A percentile compares a stretch with the other conserved stretches of the same genome.
phyloP scores from a whole-genome alignment of 2,329 filamentous ascomycete genomes.

The Amylocarpus encephaloides region DNA sequence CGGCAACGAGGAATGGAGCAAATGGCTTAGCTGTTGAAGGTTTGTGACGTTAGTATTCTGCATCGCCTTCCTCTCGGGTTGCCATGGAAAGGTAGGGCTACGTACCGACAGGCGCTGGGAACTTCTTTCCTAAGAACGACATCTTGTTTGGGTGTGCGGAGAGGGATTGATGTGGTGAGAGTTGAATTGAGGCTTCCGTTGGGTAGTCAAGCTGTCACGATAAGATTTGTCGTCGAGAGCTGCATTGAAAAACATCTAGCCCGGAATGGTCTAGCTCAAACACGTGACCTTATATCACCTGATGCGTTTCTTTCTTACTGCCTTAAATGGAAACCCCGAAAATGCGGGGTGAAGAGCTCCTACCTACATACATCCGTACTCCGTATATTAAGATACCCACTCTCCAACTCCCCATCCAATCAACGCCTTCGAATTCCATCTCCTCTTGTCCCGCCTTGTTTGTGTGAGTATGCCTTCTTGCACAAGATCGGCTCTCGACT shows the following conservation, averaged over 20 bases:
- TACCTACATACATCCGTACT: not conserved
- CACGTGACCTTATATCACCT: slow-evolving; percentile 1
- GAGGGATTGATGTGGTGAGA: slow-evolving; percentile 29
- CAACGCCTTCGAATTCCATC: not conserved
- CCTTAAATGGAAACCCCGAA: slow-evolving; percentile 3
- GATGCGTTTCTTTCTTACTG: not conserved
- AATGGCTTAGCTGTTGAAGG: slow-evolving; percentile 69
- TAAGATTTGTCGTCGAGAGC: slow-evolving; percentile 12
- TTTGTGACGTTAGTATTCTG: slow-evolving; percentile 3
- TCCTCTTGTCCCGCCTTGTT: not conserved
- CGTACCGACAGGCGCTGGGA: slow-evolving; percentile 71
- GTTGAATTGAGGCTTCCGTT: slow-evolving; percentile 10
- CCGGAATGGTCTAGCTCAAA: not conserved
- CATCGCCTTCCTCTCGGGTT: not conserved
- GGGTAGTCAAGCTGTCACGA: slow-evolving; percentile 9
- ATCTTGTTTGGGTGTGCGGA: slow-evolving; percentile 49
- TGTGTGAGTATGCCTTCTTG: not conserved
- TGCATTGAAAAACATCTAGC: slow-evolving; percentile 6
- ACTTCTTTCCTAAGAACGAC: slow-evolving; percentile 81
- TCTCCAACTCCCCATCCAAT: not conserved
- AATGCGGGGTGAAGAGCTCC: slow-evolving; percentile 22
- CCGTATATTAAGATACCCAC: not conserved
- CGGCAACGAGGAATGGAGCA: slow-evolving; percentile 89
- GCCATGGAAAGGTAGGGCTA: slow-evolving; percentile 28
- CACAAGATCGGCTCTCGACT: not conserved